Evolutionary conservation across 306 rosid species (phyloP), one percentile per base, ranked within the genome.

Genomic region (Erythrophleum fordii): DNA sequence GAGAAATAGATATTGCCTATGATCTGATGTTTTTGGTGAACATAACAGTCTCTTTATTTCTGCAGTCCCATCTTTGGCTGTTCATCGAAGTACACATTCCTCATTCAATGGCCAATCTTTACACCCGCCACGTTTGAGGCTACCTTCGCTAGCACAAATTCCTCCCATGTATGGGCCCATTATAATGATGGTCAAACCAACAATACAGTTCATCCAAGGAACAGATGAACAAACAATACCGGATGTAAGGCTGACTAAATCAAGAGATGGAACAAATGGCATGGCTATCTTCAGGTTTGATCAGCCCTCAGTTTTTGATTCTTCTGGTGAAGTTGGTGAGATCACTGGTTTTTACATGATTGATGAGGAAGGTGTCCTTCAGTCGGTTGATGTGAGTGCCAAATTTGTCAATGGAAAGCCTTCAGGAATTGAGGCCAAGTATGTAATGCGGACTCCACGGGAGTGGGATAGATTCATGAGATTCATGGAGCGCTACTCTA

Each of bases 401-500:
- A 96, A 93, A 73, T 96, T 96, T 73, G 83, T 96, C 72, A 96
- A 96, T 29, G 99, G 99, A 39, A 96, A 88, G 83, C 99, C 98
- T 44, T 93, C 99, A 0, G 89, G 92, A 34, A 84, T 96, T 65
- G 98, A 93, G 82, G 99, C 99, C 8, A 96, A 92, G 97, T 93
- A 92, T 48, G 22, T 91, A 69, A 96, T 96, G 99, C 76, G 99
- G 66, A 85, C 78, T 25, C 91, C 98, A 0, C 49, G 92, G 14
- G 98, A 96, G 0, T 96, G 99, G 99, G 99, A 96, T 79, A 89
- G 99, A 52, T 96, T 96, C 88, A 96, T 96, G 99, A 89, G 99
- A 84, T 96, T 96, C 92, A 96, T 96, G 99, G 99, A 96, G 90
- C 88, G 99, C 41, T 96, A 96, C 82, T 89, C 98, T 0, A 82